Conservation (phyloP, 371 early-diverging fungal species). For the Apophysomyces variabilis region DNA sequence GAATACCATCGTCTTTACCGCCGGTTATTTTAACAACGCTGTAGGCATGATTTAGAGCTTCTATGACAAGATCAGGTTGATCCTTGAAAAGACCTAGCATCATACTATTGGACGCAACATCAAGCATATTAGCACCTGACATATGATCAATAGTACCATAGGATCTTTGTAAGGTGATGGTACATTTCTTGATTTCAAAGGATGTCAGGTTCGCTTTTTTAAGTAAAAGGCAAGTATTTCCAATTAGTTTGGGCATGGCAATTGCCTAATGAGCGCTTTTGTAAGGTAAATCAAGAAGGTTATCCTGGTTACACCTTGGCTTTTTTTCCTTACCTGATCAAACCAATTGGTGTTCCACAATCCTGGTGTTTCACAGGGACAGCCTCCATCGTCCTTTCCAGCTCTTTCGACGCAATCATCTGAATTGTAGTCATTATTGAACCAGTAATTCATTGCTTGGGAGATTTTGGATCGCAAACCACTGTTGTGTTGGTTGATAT, state of each 20-base stretch:
- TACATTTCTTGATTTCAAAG: constrained; percentile 17
- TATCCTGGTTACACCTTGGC: not conserved
- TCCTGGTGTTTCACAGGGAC: constrained; percentile 43
- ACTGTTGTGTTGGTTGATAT: constrained; percentile 6
- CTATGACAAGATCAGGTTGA: constrained; percentile 9
- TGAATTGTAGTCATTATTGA: constrained; percentile 27
- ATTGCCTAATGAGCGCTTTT: constrained; percentile 16
- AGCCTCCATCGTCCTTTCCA: constrained; percentile 19
- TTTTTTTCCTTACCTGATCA: constrained; percentile 19
- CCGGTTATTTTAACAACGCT: constrained; percentile 17
- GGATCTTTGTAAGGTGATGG: constrained; percentile 23
- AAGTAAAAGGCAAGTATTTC: constrained; percentile 31
- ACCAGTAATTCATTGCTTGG: constrained; percentile 33
- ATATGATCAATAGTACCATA: constrained; percentile 13
- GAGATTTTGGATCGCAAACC: constrained; percentile 14
- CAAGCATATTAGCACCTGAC: constrained; percentile 35
- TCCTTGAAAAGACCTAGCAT: constrained; percentile 20
- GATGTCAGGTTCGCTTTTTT: constrained; percentile 13
- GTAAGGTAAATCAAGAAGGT: not conserved
- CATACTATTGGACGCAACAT: constrained; percentile 33
- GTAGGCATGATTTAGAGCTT: constrained; percentile 25
- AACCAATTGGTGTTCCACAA: constrained; percentile 42
- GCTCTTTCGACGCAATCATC: constrained; percentile 27
- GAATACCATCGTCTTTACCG: constrained; percentile 30
- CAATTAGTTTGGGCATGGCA: constrained; percentile 22